A percentile compares a stretch with the other conserved stretches of the same genome.
phyloP scores from a whole-genome alignment of 108 stramenopile genomes.

The Schizochytrium sp. region DNA sequence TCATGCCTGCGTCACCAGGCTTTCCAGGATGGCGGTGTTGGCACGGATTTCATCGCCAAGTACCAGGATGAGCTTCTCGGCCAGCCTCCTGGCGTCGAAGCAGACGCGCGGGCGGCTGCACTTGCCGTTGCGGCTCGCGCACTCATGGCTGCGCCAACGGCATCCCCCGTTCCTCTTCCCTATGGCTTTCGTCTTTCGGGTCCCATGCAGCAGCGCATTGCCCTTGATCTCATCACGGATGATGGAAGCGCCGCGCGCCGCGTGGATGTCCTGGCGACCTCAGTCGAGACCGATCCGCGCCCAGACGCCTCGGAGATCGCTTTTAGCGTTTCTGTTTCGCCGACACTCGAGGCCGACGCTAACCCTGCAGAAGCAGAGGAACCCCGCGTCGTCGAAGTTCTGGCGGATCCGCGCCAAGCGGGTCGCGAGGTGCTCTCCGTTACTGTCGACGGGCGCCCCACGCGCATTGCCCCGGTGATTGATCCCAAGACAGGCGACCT shows the following conservation, averaged over 20 bases:
- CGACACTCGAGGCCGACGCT: not conserved
- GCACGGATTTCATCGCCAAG: conserved; percentile 70
- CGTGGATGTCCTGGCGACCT: not conserved
- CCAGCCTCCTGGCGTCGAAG: not conserved
- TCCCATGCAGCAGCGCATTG: not conserved
- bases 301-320: not conserved
- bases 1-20: conserved; percentile 59
- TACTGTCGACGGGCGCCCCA: not conserved
- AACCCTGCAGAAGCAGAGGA: not conserved
- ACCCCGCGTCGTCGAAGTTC: not conserved
- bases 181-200: not conserved
- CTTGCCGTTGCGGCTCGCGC: not conserved
- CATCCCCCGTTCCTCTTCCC: not conserved
- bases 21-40: conserved; percentile 61
- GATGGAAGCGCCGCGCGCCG: not conserved
- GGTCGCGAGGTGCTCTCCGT: not conserved
- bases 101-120: not conserved
- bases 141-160: not conserved
- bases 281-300: not conserved
- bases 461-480: not conserved
- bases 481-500: not conserved
- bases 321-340: not conserved
- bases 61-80: conserved; percentile 34
- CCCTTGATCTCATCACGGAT: not conserved
- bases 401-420: not conserved